phyloP scores from a whole-genome alignment of 495 filamentous ascomycete genomes.

The Cudoniella acicularis region DNA sequence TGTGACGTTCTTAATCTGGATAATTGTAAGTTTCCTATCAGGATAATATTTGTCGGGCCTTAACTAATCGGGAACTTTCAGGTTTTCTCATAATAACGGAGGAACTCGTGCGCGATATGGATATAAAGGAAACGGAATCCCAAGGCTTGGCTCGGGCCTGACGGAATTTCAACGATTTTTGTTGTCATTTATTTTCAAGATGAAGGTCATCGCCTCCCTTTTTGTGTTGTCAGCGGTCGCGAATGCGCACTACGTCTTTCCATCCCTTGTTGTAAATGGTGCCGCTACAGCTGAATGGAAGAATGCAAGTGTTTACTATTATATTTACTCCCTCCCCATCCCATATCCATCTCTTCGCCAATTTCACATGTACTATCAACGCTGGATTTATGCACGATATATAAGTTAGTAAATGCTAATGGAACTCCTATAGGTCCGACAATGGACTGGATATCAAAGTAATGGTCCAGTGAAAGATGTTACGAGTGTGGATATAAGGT shows the following conservation, averaged over 20 bases:
- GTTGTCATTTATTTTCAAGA: not conserved
- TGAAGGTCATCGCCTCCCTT: conserved; percentile 3
- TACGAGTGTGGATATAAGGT: not conserved
- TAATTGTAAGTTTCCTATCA: not conserved
- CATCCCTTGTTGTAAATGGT: not conserved
- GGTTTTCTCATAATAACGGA: not conserved
- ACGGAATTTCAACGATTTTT: not conserved
- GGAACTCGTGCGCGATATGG: not conserved
- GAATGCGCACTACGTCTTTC: conserved; percentile 4
- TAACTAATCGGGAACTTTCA: not conserved
- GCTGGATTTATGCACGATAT: too few relatives aligned
- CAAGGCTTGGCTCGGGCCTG: not conserved
- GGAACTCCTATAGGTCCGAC: not conserved
- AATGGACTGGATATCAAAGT: not conserved
- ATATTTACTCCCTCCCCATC: not conserved
- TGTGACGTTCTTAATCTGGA: conserved; percentile 1
- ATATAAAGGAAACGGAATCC: not conserved
- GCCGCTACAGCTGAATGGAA: not conserved
- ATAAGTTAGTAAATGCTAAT: not conserved
- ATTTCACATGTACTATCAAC: not conserved
- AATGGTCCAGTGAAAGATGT: conserved; percentile 6
- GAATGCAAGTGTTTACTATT: not conserved
- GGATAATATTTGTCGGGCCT: not conserved
- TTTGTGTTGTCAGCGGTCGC: not conserved
- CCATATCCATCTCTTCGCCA: too few relatives aligned